Base-by-base conservation (phyloP, 768 basidiomycete species). In the Xanthoconium purpureum region DNA sequence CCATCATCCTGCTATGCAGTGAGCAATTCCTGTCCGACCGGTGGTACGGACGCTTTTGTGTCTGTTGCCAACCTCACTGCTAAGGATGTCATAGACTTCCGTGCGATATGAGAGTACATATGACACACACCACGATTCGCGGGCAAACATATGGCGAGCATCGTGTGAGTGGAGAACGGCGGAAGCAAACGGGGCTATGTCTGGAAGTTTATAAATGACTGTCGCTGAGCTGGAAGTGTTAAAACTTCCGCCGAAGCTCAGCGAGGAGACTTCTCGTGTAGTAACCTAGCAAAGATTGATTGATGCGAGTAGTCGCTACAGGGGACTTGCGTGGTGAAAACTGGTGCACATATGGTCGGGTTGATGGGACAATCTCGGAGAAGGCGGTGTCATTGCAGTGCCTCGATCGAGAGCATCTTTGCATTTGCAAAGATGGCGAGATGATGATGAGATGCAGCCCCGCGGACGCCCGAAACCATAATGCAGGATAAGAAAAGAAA, bases 381-480 rank as follows among this genome's bases (percentile, higher is more conserved):
- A 29, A n/a, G 52, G 66, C 65, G 42, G 42, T 67, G 52, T 35
- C 35, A 20, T 48, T 53, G 66, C 56, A 36, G 44, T 54, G 54
- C 9, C 33, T 58, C 51, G 54, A 30, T 42, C 33, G 39, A 30
- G 35, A 18, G 42, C 10, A 47, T 50, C 55, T 52, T 46, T 47
- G 28, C 56, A 54, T 11, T 29, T 20, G 30, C 44, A 51, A 45
- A 43, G 46, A 59, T 58, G 57, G n/a, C 32, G 46, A 52, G 35
- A 57, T 64, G 52, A 20, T 29, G 28, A 7, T 20, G 20, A 29
- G 47, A 49, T 33, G 40, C 20, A 32, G 48, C 47, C 28, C 37
- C 49, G 53, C 58, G 53, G 50, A 29, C 9, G 32, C 50, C 20
- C 30, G 28, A 53, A 38, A 46, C 17, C 12, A n/a, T 20, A 32